These are phyloP conservation scores for Leptomonas seymouri DNA, from an alignment of 208 protist genomes.

Conservation along the genomic window DNA sequence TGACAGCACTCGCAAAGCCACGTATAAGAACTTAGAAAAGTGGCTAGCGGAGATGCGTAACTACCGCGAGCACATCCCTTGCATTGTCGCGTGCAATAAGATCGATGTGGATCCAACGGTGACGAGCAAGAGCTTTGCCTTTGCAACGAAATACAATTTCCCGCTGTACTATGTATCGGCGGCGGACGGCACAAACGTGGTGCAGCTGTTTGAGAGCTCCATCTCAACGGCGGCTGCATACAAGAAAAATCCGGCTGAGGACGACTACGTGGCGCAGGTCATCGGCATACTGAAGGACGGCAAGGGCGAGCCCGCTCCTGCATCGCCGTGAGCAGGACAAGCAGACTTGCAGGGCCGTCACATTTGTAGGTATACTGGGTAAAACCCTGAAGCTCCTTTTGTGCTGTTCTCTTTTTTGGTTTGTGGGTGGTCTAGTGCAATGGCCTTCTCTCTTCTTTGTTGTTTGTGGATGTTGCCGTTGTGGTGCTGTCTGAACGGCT, in stretches of 20 bases:
- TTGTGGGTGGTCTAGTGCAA: too few relatives aligned
- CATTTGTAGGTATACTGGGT: too few relatives aligned
- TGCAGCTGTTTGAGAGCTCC: constrained; percentile 90
- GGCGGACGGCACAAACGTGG: constrained; percentile 94
- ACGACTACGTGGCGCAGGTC: constrained; percentile 87
- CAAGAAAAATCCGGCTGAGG: constrained; percentile 89
- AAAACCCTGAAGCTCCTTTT: too few relatives aligned
- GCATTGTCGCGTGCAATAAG: constrained; percentile 95
- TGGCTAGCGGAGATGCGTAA: constrained; percentile 94
- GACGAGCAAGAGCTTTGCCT: constrained; percentile 92
- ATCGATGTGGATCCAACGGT: constrained; percentile 92
- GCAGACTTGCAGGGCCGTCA: too few relatives aligned
- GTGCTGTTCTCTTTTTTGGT: too few relatives aligned
- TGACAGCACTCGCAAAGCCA: constrained; percentile 95
- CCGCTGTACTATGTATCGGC: constrained; percentile 95
- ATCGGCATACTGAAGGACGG: constrained; percentile 72
- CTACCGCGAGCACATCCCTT: constrained; percentile 93
- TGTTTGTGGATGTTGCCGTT: too few relatives aligned
- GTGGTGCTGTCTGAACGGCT: too few relatives aligned
- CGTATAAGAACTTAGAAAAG: constrained; percentile 95
- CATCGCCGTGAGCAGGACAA: background rate
- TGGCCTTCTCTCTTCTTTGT: too few relatives aligned
- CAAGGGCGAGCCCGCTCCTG: constrained; percentile 23
- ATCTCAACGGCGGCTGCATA: constrained; percentile 79
- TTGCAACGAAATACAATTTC: constrained; percentile 92